Percentiles rank a stretch among this genome's conserved stretches.
Evolutionary conservation across 1,284 basidiomycete species (phyloP).

Genomic region (Ceratobasidium papillatum): DNA sequence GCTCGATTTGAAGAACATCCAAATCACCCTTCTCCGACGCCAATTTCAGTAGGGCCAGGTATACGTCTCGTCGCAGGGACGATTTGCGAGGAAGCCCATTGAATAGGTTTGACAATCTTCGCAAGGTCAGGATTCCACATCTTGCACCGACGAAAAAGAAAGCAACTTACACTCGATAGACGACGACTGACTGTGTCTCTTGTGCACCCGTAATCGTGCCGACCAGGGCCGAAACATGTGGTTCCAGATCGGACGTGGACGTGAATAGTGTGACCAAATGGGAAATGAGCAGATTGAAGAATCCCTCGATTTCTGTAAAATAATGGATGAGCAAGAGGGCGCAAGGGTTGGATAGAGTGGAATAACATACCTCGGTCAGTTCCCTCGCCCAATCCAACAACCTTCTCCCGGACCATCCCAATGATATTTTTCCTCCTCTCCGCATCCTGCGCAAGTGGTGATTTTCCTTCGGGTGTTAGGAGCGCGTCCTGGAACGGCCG

Average conservation of each 20-base stretch:
- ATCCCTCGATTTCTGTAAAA: constrained; percentile 78
- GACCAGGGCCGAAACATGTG: constrained; percentile 62
- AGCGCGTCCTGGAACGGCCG: constrained; percentile 73
- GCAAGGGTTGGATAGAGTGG: constrained; percentile 5
- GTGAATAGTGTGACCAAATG: constrained; percentile 69
- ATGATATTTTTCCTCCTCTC: constrained; percentile 63
- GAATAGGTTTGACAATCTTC: constrained; percentile 86
- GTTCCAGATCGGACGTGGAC: constrained; percentile 63
- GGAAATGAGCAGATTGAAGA: constrained; percentile 80
- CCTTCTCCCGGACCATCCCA: constrained; percentile 65
- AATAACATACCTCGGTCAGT: constrained; percentile 69
- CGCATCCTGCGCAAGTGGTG: constrained; percentile 59
- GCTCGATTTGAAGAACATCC: constrained; percentile 69
- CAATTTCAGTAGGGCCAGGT: constrained; percentile 71
- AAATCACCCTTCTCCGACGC: constrained; percentile 75
- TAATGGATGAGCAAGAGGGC: not conserved
- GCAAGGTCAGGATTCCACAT: constrained; percentile 28
- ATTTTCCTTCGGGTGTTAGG: constrained; percentile 62
- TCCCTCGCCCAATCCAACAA: constrained; percentile 76
- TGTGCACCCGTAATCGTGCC: constrained; percentile 60
- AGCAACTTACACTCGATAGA: constrained; percentile 76
- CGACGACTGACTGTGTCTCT: constrained; percentile 62
- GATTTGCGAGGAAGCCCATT: constrained; percentile 80
- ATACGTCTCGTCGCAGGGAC: constrained; percentile 70
- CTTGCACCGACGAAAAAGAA: constrained; percentile 9